Base-by-base conservation (phyloP, 1,139 yeast species). In the Geotrichum fermentans region DNA sequence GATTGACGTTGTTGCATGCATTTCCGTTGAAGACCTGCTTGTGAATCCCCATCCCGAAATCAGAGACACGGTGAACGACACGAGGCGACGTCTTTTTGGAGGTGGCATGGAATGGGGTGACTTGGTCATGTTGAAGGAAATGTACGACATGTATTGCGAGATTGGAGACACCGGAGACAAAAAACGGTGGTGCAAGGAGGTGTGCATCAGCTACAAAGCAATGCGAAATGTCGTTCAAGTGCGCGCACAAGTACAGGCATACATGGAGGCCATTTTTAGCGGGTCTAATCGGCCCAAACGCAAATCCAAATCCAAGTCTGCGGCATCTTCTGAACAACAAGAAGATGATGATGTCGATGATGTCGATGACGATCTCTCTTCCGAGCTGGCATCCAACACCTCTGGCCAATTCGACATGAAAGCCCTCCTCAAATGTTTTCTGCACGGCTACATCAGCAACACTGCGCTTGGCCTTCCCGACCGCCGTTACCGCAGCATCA, bases 381-480 rank as follows among this genome's bases (percentile, higher is more conserved):
- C 40, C 13, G 55, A 48, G 20, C 52, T 49, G 34, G 52, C 41
- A 20, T 47, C 52, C 14, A 40, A 49, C 8, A 47, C 47, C 8
- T 30, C 52, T 14, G 50, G 52, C 13, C 51, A 47, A 21, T 58
- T 78, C 47, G 82, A 82, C 55, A 75, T 83, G 39, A 78, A 83
- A 13, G 65, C 71, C 2, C 73, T 92, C 4, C 69, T 92, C 48
- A 86, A 86, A 62, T 61, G 70, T 47, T 94, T 94, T 65, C 69
- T 94, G 40, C 74, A 77, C 43, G 98, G 99, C 0, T 92, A 77
- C 60, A 75, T 87, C 28, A 76, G 83, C 50, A 90, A 92, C 64
- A 83, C 96, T 0, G 98, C 98, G 0, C 80, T 92, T 17, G 95
- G 97, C 5, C 80, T 87, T 80, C 96, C 98, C 0, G 98, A 94